phyloP scores from a whole-genome alignment of 2,329 filamentous ascomycete genomes.

The Chrysosporium keratinophilum region DNA sequence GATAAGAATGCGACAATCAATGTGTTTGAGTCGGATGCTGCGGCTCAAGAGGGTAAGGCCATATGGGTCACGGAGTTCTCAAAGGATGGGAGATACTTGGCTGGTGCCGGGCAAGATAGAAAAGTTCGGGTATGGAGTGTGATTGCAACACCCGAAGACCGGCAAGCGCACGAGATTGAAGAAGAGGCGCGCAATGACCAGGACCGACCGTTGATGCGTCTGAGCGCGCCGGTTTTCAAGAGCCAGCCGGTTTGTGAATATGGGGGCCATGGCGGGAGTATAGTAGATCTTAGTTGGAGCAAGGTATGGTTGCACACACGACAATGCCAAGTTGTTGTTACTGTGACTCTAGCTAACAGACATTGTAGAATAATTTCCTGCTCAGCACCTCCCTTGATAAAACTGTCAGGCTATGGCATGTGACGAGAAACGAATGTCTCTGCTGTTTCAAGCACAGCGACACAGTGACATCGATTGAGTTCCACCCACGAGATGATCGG shows the following conservation, averaged over 20 bases:
- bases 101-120: conserved; percentile 81
- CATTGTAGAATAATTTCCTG: conserved; percentile 70
- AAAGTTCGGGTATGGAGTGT: conserved; percentile 83
- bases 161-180: conserved; percentile 61
- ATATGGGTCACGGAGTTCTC: conserved; percentile 93
- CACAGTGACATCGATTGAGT: conserved; percentile 87
- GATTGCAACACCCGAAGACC: conserved; percentile 69
- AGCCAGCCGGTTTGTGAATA: conserved; percentile 70
- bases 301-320: conserved; percentile 45
- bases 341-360: conserved; percentile 4
- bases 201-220: conserved; percentile 41
- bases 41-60: conserved; percentile 45
- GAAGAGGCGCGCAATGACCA: conserved; percentile 45
- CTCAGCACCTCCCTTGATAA: conserved; percentile 97
- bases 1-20: conserved; percentile 24
- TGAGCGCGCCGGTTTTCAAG: conserved; percentile 85
- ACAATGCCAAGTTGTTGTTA: background rate
- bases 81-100: conserved; percentile 78
- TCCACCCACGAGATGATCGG: conserved; percentile 87
- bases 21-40: conserved; percentile 23
- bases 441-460: conserved; percentile 93
- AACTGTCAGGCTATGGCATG: conserved; percentile 88
- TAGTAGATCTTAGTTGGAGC: conserved; percentile 92
- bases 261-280: conserved; percentile 69
- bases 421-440: conserved; percentile 72